Evolutionary conservation across 306 rosid species (phyloP), one percentile per base, ranked within the genome.

Genomic region (Spatholobus suberectus): DNA sequence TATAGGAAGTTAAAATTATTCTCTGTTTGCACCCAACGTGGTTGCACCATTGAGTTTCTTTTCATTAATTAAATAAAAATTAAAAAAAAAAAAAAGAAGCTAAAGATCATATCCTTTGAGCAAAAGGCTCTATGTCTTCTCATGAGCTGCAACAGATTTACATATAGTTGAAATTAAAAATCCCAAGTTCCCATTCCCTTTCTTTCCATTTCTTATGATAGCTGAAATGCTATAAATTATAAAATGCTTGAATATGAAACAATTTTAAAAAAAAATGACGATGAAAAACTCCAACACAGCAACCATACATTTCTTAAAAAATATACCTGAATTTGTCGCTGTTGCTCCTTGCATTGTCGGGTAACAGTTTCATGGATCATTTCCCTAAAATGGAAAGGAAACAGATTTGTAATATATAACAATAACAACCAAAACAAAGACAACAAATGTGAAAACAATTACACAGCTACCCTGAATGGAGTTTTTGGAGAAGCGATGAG

Each of bases 301-400:
- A 75, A 80, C 35, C 57, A 17, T 35, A 32, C 12, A 27, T 43
- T 20, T 47, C 46, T 44, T 57, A 8, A 70, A 14, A 75, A 14
- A 75, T 29, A 68, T 88, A 96, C 99, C 98, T 96, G 97, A 88
- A 96, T 89, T 89, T 96, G 96, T 47, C 97, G 92, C 5, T 96
- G 99, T 83, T 93, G 99, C 83, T 94, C 97, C 89, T 92, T 96
- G 93, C 98, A 96, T 79, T 90, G 96, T 41, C 91, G 90, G 51
- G 86, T 87, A 61, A 94, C 99, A 86, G 79, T 86, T 84, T 92
- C 99, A 73, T 91, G 93, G 35, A 94, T 89, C 88, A 89, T 77
- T 82, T 94, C 98, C 89, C 99, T 96, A 84, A 57, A 82, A 85
- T 70, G 21, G 75, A 89, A 41, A 57, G 8, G 47, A 54, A 83